Evolutionary conservation across 345 rosid genomes (phyloP), one percentile per base, ranked within the genome.

Genomic region (Leavenworthia alabamica): DNA sequence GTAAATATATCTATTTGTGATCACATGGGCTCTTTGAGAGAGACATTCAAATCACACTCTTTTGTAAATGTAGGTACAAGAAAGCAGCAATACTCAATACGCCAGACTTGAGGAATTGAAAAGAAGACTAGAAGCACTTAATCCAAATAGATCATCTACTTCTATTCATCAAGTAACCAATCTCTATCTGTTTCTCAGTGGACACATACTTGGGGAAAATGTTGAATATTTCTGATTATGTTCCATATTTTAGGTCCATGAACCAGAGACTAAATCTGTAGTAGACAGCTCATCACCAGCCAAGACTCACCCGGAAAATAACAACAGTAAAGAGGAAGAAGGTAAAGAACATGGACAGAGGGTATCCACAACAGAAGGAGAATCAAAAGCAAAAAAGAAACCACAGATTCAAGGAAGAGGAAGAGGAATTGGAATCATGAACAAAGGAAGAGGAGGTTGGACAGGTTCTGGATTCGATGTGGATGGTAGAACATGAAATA

Each of bases 381-480:
- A 80, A 72, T 76, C 80, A 46, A 86, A 75, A 68, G 76, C 69
- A 24, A 78, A 71, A 72, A 87, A 78, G 78, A 85, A 80, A 66
- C 72, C 64, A 23, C 87, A 77, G 32, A 78, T 67, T 50, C 89
- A 74, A 35, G 95, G 93, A 68, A 81, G 71, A 61, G 95, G 86
- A 51, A 83, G 69, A 66, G 86, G 89, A 72, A 46, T 80, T 13
- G 88, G 88, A 32, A 75, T 72, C 45, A 51, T 80, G 39, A 75
- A 71, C 48, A 85, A 80, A 75, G 83, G 85, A 20, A 75, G 86
- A 78, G 89, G 91, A 56, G 97, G 85, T 17, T 90, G 96, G 90
- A 85, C 93, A 0, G 89, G 96, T 55, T 52, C 81, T 48, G 81
- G 81, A 70, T 90, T 86, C 45, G 93, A 85, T 67, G 95, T 82